Base-by-base conservation (phyloP, 805 yeast genomes). In the Candida saitoana region DNA sequence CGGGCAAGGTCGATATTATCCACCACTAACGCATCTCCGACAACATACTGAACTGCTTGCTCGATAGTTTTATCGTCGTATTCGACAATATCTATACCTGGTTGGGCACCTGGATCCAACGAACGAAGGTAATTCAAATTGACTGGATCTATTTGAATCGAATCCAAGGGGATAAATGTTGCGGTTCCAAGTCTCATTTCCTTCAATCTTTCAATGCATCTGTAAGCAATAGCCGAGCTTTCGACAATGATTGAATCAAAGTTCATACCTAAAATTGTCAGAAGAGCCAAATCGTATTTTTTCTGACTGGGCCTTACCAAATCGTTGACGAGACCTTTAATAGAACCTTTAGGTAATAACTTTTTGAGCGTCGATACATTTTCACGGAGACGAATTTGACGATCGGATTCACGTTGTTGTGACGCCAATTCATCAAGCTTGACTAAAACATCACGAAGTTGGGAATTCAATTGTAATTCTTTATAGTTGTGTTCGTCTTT, bases 181-280 rank as follows among this genome's bases (percentile, higher is more conserved):
- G 93, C 89, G 5, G 76, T 73, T 36, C 98, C 98, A 9, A 84
- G 70, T 49, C 96, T 74, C 56, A 91, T 91, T 49, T 86, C 90
- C 52, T 88, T 87, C 57, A 91, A 67, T 43, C 83, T 84, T 6
- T 79, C 77, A 47, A 93, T 84, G 57, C 95, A 87, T 46, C 80
- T 80, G 43, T 80, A 77, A 0, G 95, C 95, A 17, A 82, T 74
- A 7, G 77, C 59, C 4, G 80, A 66, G 19, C 74, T 74, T 50
- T 88, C 95, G 4, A 93, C 99, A 15, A 93, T 74, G 14, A 93
- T 76, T 0, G 96, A 77, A 60, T 93, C 96, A 51, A 82, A 76
- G 52, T 85, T 75, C 44, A 77, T 75, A 6, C 97, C 98, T 20
- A 93, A 66, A 4, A 85, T 76, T 0, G 91, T 83, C 24, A 84